Percentiles rank a stretch among this genome's conserved stretches.
Conservation (phyloP, 2,329 filamentous ascomycete genomes). For the Grosmannia huntii region DNA sequence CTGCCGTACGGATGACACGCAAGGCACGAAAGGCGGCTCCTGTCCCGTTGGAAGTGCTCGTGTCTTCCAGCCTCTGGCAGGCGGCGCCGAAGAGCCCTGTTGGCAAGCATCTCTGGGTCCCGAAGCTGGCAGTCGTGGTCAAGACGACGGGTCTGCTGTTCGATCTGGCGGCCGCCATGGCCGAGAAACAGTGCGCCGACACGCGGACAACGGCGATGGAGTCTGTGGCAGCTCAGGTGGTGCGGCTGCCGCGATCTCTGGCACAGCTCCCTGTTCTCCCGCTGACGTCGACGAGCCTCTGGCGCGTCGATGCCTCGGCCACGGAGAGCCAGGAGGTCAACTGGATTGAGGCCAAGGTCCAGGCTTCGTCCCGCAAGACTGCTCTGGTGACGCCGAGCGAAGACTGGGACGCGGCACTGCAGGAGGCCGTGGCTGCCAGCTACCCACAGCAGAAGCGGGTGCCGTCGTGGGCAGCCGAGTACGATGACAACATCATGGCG, state of each 20-base stretch:
- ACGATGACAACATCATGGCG: conserved; percentile 13
- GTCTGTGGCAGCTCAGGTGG: conserved; percentile 18
- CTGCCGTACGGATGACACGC: conserved; percentile 19
- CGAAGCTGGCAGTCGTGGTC: conserved; percentile 1
- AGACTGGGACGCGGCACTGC: conserved; percentile 24
- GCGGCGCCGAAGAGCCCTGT: background rate
- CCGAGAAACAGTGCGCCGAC: conserved; percentile 4
- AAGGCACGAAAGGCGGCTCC: conserved; percentile 15
- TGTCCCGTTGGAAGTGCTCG: conserved; percentile 16
- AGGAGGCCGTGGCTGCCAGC: conserved; percentile 19
- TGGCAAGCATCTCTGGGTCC: background rate
- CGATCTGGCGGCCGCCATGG: conserved; percentile 5
- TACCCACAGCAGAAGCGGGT: too few species aligned
- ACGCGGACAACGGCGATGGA: conserved; percentile 10
- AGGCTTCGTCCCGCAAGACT: background rate
- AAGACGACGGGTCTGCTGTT: conserved; percentile 4
- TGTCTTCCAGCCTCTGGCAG: conserved; percentile 14
- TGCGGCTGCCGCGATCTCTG: conserved; percentile 11
- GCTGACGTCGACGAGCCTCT: conserved; percentile 16
- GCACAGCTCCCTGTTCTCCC: background rate
- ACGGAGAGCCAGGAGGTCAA: conserved; percentile 9
- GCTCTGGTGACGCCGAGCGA: conserved; percentile 3
- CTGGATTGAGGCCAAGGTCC: conserved; percentile 15
- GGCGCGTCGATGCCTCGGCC: conserved; percentile 10
- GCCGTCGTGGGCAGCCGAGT: background rate